phyloP scores from a whole-genome alignment of 2,329 filamentous ascomycete genomes.

The Diplodia scrobiculata region DNA sequence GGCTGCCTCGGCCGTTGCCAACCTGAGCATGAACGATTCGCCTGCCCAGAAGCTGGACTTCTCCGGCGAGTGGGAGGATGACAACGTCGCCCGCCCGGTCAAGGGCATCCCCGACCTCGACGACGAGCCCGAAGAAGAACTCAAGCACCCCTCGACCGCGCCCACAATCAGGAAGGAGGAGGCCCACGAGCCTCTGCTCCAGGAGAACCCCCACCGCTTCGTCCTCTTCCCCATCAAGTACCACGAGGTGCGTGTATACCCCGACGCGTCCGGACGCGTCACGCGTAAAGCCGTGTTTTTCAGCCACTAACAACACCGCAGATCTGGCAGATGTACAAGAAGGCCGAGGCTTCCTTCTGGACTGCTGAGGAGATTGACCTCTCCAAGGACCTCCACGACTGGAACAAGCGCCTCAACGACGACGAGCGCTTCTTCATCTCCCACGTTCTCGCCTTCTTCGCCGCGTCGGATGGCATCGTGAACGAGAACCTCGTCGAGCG shows the following conservation, averaged over 20 bases:
- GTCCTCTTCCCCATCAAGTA: conserved; percentile 99
- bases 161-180: conserved; percentile 64
- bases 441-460: conserved; percentile 98
- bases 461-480: conserved; percentile 97
- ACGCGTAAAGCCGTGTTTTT: conserved; percentile 19
- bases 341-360: conserved; percentile 99
- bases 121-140: conserved; percentile 37
- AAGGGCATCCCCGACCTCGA: conserved; percentile 53
- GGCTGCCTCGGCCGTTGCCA: conserved; percentile 84
- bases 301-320: conserved; percentile 53
- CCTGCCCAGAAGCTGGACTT: conserved; percentile 90
- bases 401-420: conserved; percentile 95
- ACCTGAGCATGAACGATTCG: conserved; percentile 84
- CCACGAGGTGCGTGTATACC: conserved; percentile 80
- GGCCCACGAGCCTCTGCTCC: conserved; percentile 83
- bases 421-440: conserved; percentile 99
- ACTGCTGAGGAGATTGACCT: conserved; percentile 99
- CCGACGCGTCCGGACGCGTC: conserved; percentile 50
- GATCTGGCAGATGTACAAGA: conserved; percentile 99
- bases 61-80: conserved; percentile 57
- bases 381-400: conserved; percentile 98
- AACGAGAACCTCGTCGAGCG: conserved; percentile 99
- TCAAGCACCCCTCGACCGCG: conserved; percentile 58
- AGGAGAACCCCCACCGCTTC: conserved; percentile 94
- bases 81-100: conserved; percentile 56